Evolutionary conservation across 352 stramenopile species (phyloP).

Genomic region (Detonula confervacea): DNA sequence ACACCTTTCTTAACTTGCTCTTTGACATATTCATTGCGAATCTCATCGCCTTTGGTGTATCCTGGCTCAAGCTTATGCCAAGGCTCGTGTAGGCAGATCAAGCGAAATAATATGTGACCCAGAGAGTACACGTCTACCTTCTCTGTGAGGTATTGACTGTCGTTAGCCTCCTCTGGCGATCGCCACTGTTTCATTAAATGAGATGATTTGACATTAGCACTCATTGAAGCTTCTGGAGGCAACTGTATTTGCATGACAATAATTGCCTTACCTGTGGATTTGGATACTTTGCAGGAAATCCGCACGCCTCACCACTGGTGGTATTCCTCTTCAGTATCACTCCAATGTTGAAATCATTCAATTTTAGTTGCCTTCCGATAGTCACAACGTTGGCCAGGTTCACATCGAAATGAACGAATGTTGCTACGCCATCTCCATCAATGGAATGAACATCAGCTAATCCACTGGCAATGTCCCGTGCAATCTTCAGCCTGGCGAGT

Average conservation of each 20-base stretch:
- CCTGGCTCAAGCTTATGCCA: slow-evolving; percentile 69
- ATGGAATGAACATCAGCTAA: slow-evolving; percentile 75
- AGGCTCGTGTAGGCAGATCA: slow-evolving; percentile 73
- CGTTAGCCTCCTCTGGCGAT: slow-evolving; percentile 71
- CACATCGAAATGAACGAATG: slow-evolving; percentile 71
- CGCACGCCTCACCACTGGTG: slow-evolving; percentile 61
- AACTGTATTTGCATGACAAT: too few relatives aligned
- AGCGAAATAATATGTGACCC: slow-evolving; percentile 77
- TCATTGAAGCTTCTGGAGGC: too few relatives aligned
- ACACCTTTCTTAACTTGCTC: slow-evolving; percentile 60
- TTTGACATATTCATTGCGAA: slow-evolving; percentile 54
- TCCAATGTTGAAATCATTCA: slow-evolving; percentile 84
- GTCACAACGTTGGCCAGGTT: slow-evolving; percentile 73
- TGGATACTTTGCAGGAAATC: slow-evolving; percentile 69
- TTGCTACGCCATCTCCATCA: slow-evolving; percentile 60
- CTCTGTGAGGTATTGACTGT: slow-evolving; percentile 53
- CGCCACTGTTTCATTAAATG: slow-evolving; percentile 50
- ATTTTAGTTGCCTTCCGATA: slow-evolving; percentile 57
- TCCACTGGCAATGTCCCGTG: slow-evolving; percentile 68
- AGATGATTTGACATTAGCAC: too few relatives aligned
- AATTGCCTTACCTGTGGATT: slow-evolving; percentile 60
- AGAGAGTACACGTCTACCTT: slow-evolving; percentile 81
- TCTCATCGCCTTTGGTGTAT: slow-evolving; percentile 29
- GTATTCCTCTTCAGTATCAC: slow-evolving; percentile 71
- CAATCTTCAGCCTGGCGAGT: slow-evolving; percentile 61